Percentiles rank a stretch among this genome's conserved stretches.
Evolutionary conservation across 2,329 filamentous ascomycete genomes (phyloP).

Genomic region (Fusarium abutilonis): DNA sequence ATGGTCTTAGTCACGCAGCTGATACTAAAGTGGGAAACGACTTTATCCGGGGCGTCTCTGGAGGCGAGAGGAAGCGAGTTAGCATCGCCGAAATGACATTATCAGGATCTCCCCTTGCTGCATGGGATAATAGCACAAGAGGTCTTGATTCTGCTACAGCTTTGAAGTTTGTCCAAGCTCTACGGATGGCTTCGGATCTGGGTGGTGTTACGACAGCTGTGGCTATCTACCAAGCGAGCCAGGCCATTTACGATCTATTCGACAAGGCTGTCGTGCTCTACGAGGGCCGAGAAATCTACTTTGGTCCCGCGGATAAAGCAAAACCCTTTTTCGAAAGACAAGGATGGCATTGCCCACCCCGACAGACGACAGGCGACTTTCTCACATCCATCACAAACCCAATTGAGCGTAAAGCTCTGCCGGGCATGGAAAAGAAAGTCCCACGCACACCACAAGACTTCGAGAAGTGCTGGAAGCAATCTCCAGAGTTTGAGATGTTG

Average conservation of each 20-base stretch:
- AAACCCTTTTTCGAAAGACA: constrained; percentile 72
- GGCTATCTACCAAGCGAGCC: constrained; percentile 77
- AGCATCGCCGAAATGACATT: constrained; percentile 82
- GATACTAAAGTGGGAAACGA: constrained; percentile 82
- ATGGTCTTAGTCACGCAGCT: constrained; percentile 76
- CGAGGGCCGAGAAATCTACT: constrained; percentile 81
- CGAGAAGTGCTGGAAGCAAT: constrained; percentile 58
- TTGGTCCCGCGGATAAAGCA: constrained; percentile 68
- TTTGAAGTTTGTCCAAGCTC: constrained; percentile 74
- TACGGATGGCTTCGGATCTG: constrained; percentile 73
- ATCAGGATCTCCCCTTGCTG: constrained; percentile 63
- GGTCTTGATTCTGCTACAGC: constrained; percentile 81
- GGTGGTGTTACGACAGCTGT: constrained; percentile 69
- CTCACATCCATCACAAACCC: constrained; percentile 75
- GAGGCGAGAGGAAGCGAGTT: constrained; percentile 80
- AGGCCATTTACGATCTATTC: constrained; percentile 75
- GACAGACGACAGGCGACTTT: constrained; percentile 76
- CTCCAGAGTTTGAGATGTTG: constrained; percentile 55
- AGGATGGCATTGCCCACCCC: constrained; percentile 72
- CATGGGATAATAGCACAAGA: constrained; percentile 78
- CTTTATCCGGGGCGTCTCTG: constrained; percentile 75
- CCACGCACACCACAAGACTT: constrained; percentile 77
- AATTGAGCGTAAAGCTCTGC: constrained; percentile 62
- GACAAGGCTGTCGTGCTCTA: constrained; percentile 81
- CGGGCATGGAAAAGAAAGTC: constrained; percentile 68